A percentile compares a stretch with the other conserved stretches of the same genome.
phyloP scores from a whole-genome alignment of 306 rosid genomes.

The Carpinus fangiana region DNA sequence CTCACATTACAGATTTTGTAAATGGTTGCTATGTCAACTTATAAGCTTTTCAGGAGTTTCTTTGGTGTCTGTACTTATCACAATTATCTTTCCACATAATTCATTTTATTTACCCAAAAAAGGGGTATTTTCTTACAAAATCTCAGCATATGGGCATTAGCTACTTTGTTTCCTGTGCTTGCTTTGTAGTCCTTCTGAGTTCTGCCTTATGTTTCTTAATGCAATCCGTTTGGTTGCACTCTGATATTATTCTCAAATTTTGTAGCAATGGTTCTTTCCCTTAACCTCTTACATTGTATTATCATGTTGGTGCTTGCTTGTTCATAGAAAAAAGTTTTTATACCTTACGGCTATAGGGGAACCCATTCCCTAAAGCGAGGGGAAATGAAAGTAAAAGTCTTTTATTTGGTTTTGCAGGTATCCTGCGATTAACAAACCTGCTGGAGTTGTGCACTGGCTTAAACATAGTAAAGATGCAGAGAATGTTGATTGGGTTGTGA shows the following conservation, averaged over 20 bases:
- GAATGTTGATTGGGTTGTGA: conserved; percentile 95
- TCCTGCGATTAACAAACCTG: conserved; percentile 99
- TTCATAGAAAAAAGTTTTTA: not conserved
- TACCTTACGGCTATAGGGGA: not conserved
- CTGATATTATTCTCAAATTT: not conserved
- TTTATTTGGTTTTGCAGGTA: conserved; percentile 63
- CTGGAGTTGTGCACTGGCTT: conserved; percentile 97
- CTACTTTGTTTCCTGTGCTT: conserved; percentile 20
- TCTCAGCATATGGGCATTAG: conserved; percentile 14
- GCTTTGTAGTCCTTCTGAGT: conserved; percentile 18
- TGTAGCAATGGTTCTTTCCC: conserved; percentile 2
- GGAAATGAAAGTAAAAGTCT: conserved; percentile 8
- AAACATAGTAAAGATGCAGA: conserved; percentile 86
- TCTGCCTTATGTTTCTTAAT: not conserved
- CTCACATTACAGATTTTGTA: not conserved
- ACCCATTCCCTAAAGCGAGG: conserved; percentile 2
- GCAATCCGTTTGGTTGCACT: not conserved
- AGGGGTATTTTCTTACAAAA: not conserved
- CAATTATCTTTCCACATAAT: conserved; percentile 5
- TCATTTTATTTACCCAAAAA: conserved; percentile 5
- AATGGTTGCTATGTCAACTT: conserved; percentile 18
- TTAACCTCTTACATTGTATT: conserved; percentile 2
- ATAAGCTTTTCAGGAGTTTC: conserved; percentile 18
- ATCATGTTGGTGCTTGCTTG: conserved; percentile 9
- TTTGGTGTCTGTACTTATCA: not conserved